Evolutionary conservation across 2,329 filamentous ascomycete genomes (phyloP).

Genomic region (Aspergillus hiratsukae): DNA sequence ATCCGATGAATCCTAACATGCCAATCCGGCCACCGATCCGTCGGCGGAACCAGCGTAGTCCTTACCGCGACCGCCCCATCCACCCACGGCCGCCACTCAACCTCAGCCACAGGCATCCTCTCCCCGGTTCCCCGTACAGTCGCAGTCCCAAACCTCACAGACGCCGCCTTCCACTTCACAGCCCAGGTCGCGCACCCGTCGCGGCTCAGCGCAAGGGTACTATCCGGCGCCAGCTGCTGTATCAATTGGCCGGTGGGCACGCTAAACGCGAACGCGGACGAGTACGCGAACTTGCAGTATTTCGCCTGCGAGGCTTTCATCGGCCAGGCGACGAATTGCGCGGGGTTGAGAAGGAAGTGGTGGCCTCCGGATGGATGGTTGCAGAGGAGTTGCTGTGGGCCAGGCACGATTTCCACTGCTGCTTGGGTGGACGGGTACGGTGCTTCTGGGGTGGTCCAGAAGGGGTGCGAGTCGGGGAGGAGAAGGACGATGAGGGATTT

Average conservation of each 20-base stretch:
- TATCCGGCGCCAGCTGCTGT: conserved; percentile 10
- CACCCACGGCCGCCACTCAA: conserved; percentile 3
- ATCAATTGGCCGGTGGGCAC: conserved; percentile 31
- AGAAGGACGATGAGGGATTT: conserved; percentile 7
- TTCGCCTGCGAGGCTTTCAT: conserved; percentile 33
- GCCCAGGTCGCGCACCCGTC: conserved; percentile 4
- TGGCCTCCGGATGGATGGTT: conserved; percentile 9
- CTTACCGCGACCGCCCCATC: conserved; percentile 13
- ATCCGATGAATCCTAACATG: conserved; percentile 28
- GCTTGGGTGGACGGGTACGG: neutral
- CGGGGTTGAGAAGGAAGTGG: conserved; percentile 15
- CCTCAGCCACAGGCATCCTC: neutral
- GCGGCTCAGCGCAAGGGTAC: conserved; percentile 2
- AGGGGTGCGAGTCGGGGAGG: conserved; percentile 1
- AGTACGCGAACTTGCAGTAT: conserved; percentile 48
- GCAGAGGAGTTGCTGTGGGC: conserved; percentile 10
- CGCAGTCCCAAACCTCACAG: neutral
- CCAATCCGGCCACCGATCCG: conserved; percentile 28
- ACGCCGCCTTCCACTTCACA: conserved; percentile 3
- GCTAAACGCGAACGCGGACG: conserved; percentile 44
- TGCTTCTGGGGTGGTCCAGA: conserved; percentile 2
- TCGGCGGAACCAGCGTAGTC: conserved; percentile 28
- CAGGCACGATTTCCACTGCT: neutral
- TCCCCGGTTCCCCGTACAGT: neutral
- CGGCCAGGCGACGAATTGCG: conserved; percentile 13